phyloP scores from a whole-genome alignment of 2,329 filamentous ascomycete genomes.

The Magnaporthiopsis incrustans region DNA sequence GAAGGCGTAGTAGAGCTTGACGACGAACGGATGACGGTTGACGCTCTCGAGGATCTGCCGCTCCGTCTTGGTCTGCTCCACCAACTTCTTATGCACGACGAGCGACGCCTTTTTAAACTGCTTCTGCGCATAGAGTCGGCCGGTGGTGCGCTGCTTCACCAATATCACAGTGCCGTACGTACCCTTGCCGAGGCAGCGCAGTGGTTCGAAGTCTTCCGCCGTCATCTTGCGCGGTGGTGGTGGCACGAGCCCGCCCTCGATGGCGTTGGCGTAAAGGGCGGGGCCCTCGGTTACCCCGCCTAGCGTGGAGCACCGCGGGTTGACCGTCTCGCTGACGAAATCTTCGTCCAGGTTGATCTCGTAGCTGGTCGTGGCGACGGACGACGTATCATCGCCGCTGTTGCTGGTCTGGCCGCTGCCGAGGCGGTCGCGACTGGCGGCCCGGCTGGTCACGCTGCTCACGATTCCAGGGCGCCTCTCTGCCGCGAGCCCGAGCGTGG shows the following conservation, averaged over 20 bases:
- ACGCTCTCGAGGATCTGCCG: constrained; percentile 90
- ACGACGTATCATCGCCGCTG: constrained; percentile 59
- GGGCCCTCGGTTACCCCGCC: not conserved
- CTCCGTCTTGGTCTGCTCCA: constrained; percentile 97
- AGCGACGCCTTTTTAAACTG: constrained; percentile 97
- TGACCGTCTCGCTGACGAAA: constrained; percentile 54
- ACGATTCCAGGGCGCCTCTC: constrained; percentile 1
- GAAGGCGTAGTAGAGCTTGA: constrained; percentile 97
- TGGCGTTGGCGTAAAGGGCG: constrained; percentile 26
- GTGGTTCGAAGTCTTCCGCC: constrained; percentile 78
- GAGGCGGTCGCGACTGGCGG: constrained; percentile 51
- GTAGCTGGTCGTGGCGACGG: constrained; percentile 69
- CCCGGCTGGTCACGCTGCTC: constrained; percentile 40
- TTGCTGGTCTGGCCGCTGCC: constrained; percentile 44
- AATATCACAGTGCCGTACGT: constrained; percentile 92
- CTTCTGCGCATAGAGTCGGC: constrained; percentile 91
- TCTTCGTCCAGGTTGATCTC: constrained; percentile 79
- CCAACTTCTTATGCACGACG: constrained; percentile 87
- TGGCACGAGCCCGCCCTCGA: constrained; percentile 45
- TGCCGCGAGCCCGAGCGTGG: not conserved
- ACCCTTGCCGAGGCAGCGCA: constrained; percentile 91
- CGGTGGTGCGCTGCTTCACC: constrained; percentile 82
- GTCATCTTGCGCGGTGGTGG: constrained; percentile 70
- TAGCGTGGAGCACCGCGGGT: not conserved
- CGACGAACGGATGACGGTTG: constrained; percentile 93